These are phyloP conservation scores for Sphaerostilbella broomeana DNA, from an alignment of 2,329 filamentous ascomycete species.

Conservation along the genomic window DNA sequence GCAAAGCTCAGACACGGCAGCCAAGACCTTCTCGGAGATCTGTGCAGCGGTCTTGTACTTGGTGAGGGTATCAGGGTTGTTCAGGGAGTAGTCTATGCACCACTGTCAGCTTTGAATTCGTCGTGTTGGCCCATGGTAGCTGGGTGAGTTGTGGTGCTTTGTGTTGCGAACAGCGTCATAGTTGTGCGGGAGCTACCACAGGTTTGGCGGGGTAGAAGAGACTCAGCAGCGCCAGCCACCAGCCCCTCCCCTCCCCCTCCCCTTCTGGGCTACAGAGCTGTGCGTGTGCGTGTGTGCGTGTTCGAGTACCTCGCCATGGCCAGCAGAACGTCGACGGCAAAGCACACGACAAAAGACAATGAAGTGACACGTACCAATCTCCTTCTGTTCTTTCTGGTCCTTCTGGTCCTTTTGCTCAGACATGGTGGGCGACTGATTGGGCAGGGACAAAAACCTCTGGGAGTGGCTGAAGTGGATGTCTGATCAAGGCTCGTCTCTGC, in stretches of 20 bases:
- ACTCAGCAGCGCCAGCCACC: too few relatives aligned
- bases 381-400: too few relatives aligned
- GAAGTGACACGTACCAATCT: conserved; percentile 32
- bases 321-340: not conserved
- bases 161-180: not conserved
- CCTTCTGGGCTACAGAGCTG: too few relatives aligned
- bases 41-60: conserved; percentile 97
- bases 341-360: conserved; percentile 6
- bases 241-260: too few relatives aligned
- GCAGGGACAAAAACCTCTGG: conserved; percentile 6
- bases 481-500: conserved; percentile 6
- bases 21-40: conserved; percentile 93
- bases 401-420: conserved; percentile 40
- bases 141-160: conserved; percentile 4
- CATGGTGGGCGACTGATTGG: conserved; percentile 29
- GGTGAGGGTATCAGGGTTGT: conserved; percentile 89
- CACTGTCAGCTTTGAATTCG: conserved; percentile 5
- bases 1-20: conserved; percentile 68
- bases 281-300: too few relatives aligned
- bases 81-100: conserved; percentile 71
- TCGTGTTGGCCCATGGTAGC: not conserved
- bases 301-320: too few relatives aligned
- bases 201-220: conserved; percentile 22
- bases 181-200: conserved; percentile 9
- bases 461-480: conserved; percentile 13